These are phyloP conservation scores for Ustilago sp. DNA, from an alignment of 1,284 basidiomycete species.

Conservation along the genomic window DNA sequence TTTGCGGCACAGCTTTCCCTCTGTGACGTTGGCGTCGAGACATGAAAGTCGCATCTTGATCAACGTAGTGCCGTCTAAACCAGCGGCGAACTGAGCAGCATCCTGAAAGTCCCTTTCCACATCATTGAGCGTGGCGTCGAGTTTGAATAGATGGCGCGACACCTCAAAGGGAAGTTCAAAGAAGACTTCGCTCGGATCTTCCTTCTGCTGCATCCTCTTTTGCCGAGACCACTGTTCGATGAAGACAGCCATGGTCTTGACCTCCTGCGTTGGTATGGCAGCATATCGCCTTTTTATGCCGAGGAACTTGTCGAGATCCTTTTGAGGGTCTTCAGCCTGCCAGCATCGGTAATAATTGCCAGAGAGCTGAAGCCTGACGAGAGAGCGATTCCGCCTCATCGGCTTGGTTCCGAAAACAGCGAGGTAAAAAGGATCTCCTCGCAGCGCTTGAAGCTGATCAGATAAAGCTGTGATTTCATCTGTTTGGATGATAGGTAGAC, in stretches of 20 bases:
- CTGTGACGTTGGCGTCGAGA: neutral
- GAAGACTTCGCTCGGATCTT: neutral
- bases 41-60: neutral
- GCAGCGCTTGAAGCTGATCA: neutral
- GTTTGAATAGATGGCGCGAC: constrained; percentile 7
- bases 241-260: too few relatives aligned
- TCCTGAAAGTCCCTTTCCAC: constrained; percentile 37
- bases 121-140: constrained; percentile 21
- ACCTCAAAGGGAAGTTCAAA: constrained; percentile 19
- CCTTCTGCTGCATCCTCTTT: neutral
- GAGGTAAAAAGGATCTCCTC: neutral
- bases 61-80: constrained; percentile 8
- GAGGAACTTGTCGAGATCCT: constrained; percentile 9
- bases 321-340: constrained; percentile 1
- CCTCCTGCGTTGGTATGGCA: constrained; percentile 8
- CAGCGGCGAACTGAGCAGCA: constrained; percentile 15
- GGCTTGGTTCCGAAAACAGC: neutral
- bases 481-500: too few relatives aligned
- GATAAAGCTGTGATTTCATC: too few relatives aligned
- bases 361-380: neutral
- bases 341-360: constrained; percentile 14
- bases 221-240: constrained; percentile 16
- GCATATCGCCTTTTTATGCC: constrained; percentile 20
- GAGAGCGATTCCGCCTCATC: constrained; percentile 10
- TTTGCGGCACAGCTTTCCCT: neutral